Base-by-base conservation (phyloP, 2,329 filamentous ascomycete genomes). In the Aspergillus quadrilineatus region DNA sequence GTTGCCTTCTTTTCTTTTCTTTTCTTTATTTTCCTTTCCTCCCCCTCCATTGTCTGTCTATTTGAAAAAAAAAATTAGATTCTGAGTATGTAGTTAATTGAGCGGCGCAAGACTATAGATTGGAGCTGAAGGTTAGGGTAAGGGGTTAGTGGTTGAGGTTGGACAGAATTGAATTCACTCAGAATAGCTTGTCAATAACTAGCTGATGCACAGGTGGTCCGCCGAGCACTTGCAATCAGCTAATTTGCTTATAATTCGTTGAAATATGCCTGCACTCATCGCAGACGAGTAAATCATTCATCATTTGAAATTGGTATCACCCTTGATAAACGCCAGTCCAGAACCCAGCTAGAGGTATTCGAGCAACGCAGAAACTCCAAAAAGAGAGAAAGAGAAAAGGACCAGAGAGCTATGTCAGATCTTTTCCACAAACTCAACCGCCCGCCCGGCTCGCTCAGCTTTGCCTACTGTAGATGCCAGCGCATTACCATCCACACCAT, bases 391-490 rank as follows among this genome's bases (percentile, higher is more conserved):
- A 59, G 30, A 44, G 39, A 34, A 48, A 58, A 57, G n/a, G 22
- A 22, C 22, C 50, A 56, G 51, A 42, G 30, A 44, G n/a, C 32
- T 44, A 4, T 8, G 34, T 50, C 52, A 52, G 12, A 49, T 53
- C 52, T 56, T 60, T 48, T 80, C 76, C 56, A 79, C 74, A n/a
- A 79, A 76, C 50, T 79, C 77, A 26, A 71, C 76, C 37, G 75
- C 76, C 49, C 69, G 69, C 22, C 67, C 71, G 34, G 78, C 78
- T 53, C 78, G 69, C 61, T 80, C 77, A 15, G 75, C 73, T 62
- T 75, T 78, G 17, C 77, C 78, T 28, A 79, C 68, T 7, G 78
- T 77, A 53, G 74, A 75, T 12, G 78, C 77, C 53, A 80, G 61
- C 7, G 72, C 73, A 58, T 69, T 70, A 26, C 68, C 67, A 52